Percentiles rank a stretch among this genome's conserved stretches.
These are phyloP conservation scores for Agapanthus africanus DNA, from an alignment of 106 monocot species.

Conservation along the genomic window DNA sequence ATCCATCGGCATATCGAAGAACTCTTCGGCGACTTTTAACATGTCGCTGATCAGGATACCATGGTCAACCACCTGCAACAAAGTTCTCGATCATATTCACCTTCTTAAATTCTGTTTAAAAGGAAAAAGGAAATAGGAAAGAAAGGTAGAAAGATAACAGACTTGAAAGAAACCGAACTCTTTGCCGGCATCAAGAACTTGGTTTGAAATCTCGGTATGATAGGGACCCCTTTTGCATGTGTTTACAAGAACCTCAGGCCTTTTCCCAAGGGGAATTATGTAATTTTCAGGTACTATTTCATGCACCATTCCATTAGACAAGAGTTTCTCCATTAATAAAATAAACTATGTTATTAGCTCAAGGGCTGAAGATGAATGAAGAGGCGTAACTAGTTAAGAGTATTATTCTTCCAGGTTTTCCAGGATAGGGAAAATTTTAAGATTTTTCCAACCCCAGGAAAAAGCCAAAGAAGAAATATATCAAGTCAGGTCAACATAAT, in stretches of 20 bases:
- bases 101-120: too few relatives aligned
- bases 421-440: too few relatives aligned
- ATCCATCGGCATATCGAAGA: slow-evolving; percentile 16
- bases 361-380: too few relatives aligned
- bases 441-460: too few relatives aligned
- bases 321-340: slow-evolving; percentile 23
- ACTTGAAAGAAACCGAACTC: slow-evolving; percentile 29
- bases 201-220: background rate
- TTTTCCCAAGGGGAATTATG: slow-evolving; percentile 8
- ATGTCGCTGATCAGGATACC: slow-evolving; percentile 8
- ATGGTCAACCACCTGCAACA: slow-evolving; percentile 16
- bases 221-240: slow-evolving; percentile 7
- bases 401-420: too few relatives aligned
- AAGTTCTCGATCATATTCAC: background rate
- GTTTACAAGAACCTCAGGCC: background rate
- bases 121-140: too few relatives aligned
- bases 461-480: too few relatives aligned
- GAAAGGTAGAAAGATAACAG: background rate
- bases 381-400: too few relatives aligned
- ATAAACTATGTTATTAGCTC: too few relatives aligned
- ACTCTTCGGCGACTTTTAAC: slow-evolving; percentile 1
- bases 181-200: slow-evolving; percentile 16
- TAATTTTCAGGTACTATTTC: slow-evolving; percentile 6
- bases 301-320: slow-evolving; percentile 2
- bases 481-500: too few relatives aligned